These are phyloP conservation scores for Phytophthora litchii DNA, from an alignment of 352 stramenopile species.

Conservation along the genomic window DNA sequence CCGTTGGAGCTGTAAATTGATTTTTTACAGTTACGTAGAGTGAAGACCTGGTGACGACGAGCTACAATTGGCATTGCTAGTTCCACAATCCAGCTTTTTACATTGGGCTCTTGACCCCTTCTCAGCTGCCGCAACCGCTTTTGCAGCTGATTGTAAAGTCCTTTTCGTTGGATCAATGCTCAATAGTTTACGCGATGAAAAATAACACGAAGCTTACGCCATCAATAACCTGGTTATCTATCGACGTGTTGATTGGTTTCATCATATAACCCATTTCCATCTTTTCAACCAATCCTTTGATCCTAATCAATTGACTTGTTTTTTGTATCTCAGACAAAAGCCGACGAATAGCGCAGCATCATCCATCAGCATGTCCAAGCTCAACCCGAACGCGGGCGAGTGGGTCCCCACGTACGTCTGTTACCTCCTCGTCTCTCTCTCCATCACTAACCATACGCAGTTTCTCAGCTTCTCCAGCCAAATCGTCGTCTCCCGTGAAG, in stretches of 20 bases:
- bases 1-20: no score
- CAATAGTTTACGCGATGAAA: background rate
- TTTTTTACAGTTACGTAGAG: no score
- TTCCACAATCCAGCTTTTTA: no score
- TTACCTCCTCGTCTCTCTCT: background rate
- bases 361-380: constrained; percentile 43
- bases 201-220: background rate
- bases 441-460: constrained; percentile 18
- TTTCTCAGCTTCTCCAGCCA: constrained; percentile 36
- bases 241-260: background rate
- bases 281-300: constrained; percentile 6
- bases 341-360: constrained; percentile 5
- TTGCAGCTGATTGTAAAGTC: no score
- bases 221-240: no score
- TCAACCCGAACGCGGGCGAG: constrained; percentile 86
- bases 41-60: no score
- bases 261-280: background rate
- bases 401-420: constrained; percentile 75
- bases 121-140: no score
- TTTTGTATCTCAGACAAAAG: constrained; percentile 10
- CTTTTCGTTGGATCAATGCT: background rate
- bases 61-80: no score
- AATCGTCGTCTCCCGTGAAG: constrained; percentile 25
- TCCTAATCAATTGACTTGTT: constrained; percentile 1
- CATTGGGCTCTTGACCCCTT: no score